These are phyloP conservation scores for Calonectria naviculata DNA, from an alignment of 2,329 filamentous ascomycete species.

Conservation along the genomic window DNA sequence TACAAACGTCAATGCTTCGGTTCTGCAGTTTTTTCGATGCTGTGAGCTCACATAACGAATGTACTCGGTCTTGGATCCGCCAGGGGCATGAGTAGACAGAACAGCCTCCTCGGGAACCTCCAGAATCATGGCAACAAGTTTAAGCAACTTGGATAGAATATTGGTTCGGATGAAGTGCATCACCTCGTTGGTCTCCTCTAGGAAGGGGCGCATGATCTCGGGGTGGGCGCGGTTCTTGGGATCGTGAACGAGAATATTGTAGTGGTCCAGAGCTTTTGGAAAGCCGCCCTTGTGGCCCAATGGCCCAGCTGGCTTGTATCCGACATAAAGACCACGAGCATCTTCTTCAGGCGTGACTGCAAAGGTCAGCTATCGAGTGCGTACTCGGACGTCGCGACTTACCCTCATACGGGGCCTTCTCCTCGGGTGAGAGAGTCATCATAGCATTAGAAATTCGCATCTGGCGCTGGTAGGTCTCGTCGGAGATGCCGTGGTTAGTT, in stretches of 20 bases:
- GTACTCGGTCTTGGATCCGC: conserved; percentile 49
- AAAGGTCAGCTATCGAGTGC: neutral
- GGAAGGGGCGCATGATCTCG: conserved; percentile 32
- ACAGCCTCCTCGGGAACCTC: conserved; percentile 51
- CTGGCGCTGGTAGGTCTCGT: conserved; percentile 39
- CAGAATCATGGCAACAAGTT: conserved; percentile 51
- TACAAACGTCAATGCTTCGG: neutral
- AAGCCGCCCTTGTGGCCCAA: conserved; percentile 26
- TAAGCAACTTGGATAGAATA: conserved; percentile 48
- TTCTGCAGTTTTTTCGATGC: rapidly evolving
- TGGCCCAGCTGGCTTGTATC: conserved; percentile 41
- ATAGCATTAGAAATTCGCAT: conserved; percentile 41
- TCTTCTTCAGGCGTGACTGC: conserved; percentile 43
- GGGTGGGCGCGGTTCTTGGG: conserved; percentile 38
- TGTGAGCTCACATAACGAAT: conserved; percentile 44
- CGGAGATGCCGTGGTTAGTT: conserved; percentile 41
- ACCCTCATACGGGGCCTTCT: conserved; percentile 43
- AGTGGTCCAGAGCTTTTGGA: conserved; percentile 31
- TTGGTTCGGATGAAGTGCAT: conserved; percentile 42
- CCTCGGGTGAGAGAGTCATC: conserved; percentile 40
- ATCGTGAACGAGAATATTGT: conserved; percentile 32
- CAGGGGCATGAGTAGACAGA: conserved; percentile 47
- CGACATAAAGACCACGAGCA: conserved; percentile 41
- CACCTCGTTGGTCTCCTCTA: conserved; percentile 39
- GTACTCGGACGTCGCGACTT: neutral